These are phyloP conservation scores for Cantharellus cinnabarinus DNA, from an alignment of 768 basidiomycete genomes.

Conservation along the genomic window DNA sequence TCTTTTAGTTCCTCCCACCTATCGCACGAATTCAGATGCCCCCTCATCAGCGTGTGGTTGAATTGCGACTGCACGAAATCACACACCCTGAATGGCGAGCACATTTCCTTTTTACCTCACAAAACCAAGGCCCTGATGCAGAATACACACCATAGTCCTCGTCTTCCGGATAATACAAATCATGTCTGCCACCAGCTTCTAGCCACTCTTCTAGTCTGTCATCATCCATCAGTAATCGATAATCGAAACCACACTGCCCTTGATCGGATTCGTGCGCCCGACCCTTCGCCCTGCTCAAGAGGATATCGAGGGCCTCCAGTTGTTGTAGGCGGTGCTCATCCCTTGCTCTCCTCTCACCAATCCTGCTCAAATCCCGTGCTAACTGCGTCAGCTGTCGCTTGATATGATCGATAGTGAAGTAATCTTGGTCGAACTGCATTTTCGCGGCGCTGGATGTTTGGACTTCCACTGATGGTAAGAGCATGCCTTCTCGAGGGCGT, in stretches of 20 bases:
- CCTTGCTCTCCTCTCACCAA: conserved; percentile 40
- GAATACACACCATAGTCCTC: conserved; percentile 24
- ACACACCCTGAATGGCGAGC: conserved; percentile 38
- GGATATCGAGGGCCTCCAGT: conserved; percentile 30
- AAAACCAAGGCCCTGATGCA: conserved; percentile 45
- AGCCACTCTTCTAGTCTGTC: conserved; percentile 55
- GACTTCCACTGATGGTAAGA: not conserved
- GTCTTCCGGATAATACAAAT: conserved; percentile 18
- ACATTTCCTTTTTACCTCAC: conserved; percentile 33
- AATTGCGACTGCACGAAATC: not conserved
- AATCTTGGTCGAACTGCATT: not conserved
- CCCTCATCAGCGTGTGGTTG: not conserved
- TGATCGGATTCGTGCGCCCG: conserved; percentile 42
- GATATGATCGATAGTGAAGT: conserved; percentile 20
- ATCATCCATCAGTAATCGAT: conserved; percentile 64
- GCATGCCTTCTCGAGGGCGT: not conserved
- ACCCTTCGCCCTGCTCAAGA: conserved; percentile 45
- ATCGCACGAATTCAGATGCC: not conserved
- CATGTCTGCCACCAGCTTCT: conserved; percentile 13
- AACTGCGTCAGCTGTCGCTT: conserved; percentile 21
- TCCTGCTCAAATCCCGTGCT: conserved; percentile 16
- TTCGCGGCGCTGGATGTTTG: not conserved
- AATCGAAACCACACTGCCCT: conserved; percentile 65
- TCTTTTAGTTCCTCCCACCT: conserved; percentile 55
- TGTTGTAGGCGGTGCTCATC: conserved; percentile 50